Evolutionary conservation across 805 yeast species (phyloP), one percentile per base, ranked within the genome.

Genomic region (Saccharomyces jurei): DNA sequence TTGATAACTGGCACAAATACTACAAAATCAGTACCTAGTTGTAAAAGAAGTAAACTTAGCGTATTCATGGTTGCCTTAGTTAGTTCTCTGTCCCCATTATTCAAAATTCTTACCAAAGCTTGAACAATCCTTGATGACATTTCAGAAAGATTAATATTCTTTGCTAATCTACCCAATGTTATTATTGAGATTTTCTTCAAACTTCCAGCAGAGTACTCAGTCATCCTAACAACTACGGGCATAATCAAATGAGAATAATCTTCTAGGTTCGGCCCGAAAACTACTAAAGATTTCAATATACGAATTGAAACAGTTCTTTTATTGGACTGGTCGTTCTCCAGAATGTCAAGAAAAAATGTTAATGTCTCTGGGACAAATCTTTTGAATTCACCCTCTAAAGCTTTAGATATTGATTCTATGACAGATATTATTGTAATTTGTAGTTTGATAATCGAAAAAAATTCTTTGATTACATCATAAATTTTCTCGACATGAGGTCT

Each of bases 311-410:
- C 82, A 36, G 79, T 77, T 36, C 81, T 74, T 32, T 82, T 81
- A 1, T 77, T 76, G 0, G 89, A 78, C 55, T 79, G 82, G 56
- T 86, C 94, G 52, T 81, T 81, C 52, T 88, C 95, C 50, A 94
- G 74, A 4, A 89, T 86, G 50, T 84, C 84, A 48, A 94, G 73
- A 64, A 94, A 76, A 46, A 88, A 73, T 0, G 94, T 88, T 46
- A 94, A 76, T 1, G 94, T 81, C 27, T 82, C 82, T 1, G 96
- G 87, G 56, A 94, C 74, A 65, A 86, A 85, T 68, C 84, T 77
- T 62, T 89, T 94, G 74, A 94, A 94, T 65, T 94, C 99, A 6
- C 96, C 95, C 54, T 89, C 96, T 50, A 94, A 74, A 0, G 97
- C 90, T 52, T 80, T 81, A 0, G 97, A 87, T 30, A 94, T 81